Evolutionary conservation across 2,329 filamentous ascomycete genomes (phyloP).

Genomic region (Alternaria triticina): DNA sequence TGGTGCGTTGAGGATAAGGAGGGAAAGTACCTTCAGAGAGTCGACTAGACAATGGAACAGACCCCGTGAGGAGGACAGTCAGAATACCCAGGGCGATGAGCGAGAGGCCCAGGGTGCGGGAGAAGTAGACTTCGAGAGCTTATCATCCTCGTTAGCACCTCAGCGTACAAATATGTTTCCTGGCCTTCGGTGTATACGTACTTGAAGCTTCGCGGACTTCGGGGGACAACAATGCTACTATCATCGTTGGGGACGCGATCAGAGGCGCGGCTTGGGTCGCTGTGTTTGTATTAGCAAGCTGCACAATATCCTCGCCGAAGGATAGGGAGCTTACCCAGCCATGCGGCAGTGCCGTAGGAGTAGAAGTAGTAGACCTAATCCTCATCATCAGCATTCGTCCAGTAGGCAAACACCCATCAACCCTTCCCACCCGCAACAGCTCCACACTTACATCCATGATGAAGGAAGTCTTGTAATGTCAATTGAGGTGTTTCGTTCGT

Average conservation of each 20-base stretch:
- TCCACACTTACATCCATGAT: slow-evolving; percentile 9
- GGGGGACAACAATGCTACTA: slow-evolving; percentile 64
- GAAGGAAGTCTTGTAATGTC: background rate
- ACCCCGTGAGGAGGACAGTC: slow-evolving; percentile 72
- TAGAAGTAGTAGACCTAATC: slow-evolving; percentile 53
- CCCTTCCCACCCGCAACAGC: background rate
- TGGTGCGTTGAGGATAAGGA: background rate
- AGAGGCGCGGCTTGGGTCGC: slow-evolving; percentile 59
- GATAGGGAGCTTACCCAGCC: slow-evolving; percentile 39
- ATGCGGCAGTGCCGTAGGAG: slow-evolving; percentile 52
- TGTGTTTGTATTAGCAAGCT: slow-evolving; percentile 19
- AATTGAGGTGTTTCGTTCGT: background rate
- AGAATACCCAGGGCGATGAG: slow-evolving; percentile 69
- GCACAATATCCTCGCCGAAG: too few species aligned
- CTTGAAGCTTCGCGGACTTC: slow-evolving; percentile 63
- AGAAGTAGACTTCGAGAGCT: slow-evolving; percentile 76
- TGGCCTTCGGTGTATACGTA: slow-evolving; percentile 42
- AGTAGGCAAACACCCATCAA: background rate
- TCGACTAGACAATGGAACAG: slow-evolving; percentile 68
- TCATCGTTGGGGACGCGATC: slow-evolving; percentile 65
- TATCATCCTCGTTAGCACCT: background rate
- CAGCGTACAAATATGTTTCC: background rate
- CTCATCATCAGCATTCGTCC: slow-evolving; percentile 19
- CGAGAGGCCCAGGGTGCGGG: slow-evolving; percentile 71
- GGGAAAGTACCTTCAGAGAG: slow-evolving; percentile 39